Evolutionary conservation across 2,329 filamentous ascomycete genomes (phyloP), one percentile per base, ranked within the genome.

Genomic region (Sphaerostilbella broomeana): DNA sequence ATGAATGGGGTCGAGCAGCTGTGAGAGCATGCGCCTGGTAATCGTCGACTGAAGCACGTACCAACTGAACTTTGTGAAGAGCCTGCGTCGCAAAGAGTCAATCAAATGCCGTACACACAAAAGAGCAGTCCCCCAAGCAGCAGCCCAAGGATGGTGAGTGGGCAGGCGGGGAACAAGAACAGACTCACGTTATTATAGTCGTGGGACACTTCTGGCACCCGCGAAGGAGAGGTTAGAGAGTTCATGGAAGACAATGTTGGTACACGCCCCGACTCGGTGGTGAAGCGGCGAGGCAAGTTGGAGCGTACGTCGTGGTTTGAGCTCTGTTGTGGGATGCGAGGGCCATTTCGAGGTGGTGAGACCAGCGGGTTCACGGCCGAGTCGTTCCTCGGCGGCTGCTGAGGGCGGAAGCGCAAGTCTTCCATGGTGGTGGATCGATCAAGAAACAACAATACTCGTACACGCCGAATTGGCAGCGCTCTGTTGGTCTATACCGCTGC

Each of bases 211-310:
- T 74, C 73, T 35, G 67, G 63, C 25, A 58, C 61, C 47, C 71
- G 70, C 51, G 68, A 65, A 51, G 68, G 68, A 32, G 65, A 60
- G 26, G 73, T 71, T 57, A 89, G 35, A 33, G 48, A 38, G 29
- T 42, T 42, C 38, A 54, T 66, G 46, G 77, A 75, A 42, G 73
- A 77, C 64, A 86, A 69, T 59, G 84, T 86, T 62, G 84, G 83
- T 64, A 90, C 70, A 73, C 88, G 75, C 64, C 86, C 74, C 66
- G 86, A 81, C 67, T 95, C 94, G 42, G 89, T 92, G 48, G 90
- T 97, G 67, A 97, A 97, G 58, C 90, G 84, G 57, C 90, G 82
- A 64, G 89, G 86, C 59, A 97, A 72, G 53, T 80, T 81, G 47
- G 79, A 77, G 63, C 89, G 81, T 50, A 76, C 75, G 58, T 94